Evolutionary conservation across 73 alveolate genomes (phyloP).

Genomic region (Paramecium sonneborni): DNA sequence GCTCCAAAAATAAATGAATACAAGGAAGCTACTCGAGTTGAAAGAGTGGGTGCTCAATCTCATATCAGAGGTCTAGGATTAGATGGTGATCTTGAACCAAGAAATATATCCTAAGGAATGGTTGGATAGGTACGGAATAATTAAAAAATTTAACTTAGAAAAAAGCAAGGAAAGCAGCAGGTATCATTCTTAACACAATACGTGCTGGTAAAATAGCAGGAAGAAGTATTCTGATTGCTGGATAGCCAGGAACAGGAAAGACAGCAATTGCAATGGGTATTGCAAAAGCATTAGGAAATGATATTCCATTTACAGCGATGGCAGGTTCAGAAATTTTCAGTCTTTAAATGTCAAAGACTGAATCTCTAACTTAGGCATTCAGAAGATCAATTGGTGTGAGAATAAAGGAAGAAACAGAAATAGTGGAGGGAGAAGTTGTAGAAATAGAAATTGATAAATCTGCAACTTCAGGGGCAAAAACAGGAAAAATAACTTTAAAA

Average conservation of each 20-base stretch:
- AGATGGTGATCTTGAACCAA: constrained; percentile 97
- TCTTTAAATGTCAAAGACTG: constrained; percentile 96
- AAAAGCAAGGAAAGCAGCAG: constrained; percentile 97
- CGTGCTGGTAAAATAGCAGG: constrained; percentile 98
- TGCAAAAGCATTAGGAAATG: constrained; percentile 96
- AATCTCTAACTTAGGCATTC: constrained; percentile 97
- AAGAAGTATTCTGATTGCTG: constrained; percentile 97
- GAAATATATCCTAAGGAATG: constrained; percentile 96
- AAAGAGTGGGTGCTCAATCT: constrained; percentile 98
- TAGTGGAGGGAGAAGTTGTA: constrained; percentile 99
- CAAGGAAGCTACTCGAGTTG: constrained; percentile 89
- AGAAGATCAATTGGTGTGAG: constrained; percentile 98
- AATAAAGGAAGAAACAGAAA: constrained; percentile 98
- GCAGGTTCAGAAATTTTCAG: constrained; percentile 98
- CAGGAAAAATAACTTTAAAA: constrained; percentile 95
- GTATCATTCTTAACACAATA: constrained; percentile 85
- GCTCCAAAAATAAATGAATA: constrained; percentile 90
- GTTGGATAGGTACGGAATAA: constrained; percentile 91
- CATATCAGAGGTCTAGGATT: constrained; percentile 97
- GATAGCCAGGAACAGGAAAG: constrained; percentile 99
- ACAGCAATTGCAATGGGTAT: constrained; percentile 96
- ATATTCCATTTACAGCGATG: constrained; percentile 95
- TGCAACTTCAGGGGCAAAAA: constrained; percentile 83
- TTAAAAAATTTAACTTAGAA: constrained; percentile 21
- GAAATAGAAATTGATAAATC: constrained; percentile 98